phyloP scores from a whole-genome alignment of 306 rosid species.

The Vigna nakashimae region DNA sequence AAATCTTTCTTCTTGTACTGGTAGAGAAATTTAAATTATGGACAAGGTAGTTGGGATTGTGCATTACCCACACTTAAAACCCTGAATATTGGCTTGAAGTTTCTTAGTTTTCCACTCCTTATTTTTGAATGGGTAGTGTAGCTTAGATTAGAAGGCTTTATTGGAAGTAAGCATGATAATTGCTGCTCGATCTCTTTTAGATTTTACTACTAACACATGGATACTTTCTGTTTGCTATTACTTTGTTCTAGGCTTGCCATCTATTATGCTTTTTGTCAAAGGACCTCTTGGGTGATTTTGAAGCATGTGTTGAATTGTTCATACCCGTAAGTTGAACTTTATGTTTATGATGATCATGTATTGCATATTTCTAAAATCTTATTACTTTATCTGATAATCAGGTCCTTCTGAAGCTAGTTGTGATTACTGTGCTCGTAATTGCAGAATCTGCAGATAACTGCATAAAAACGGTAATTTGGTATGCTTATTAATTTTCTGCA shows the following conservation, averaged over 20 bases:
- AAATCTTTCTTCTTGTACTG: constrained; percentile 11
- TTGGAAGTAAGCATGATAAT: constrained; percentile 29
- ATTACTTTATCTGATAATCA: constrained; percentile 59
- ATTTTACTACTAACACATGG: constrained; percentile 8
- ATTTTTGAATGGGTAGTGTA: constrained; percentile 33
- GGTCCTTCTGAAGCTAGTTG: constrained; percentile 99
- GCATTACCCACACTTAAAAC: not conserved
- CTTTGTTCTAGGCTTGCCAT: constrained; percentile 83
- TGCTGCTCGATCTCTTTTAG: constrained; percentile 17
- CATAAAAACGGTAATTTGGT: constrained; percentile 84
- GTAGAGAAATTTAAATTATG: constrained; percentile 24
- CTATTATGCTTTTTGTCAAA: constrained; percentile 88
- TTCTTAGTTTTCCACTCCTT: constrained; percentile 3
- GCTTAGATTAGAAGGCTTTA: constrained; percentile 21
- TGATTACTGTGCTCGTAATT: constrained; percentile 99
- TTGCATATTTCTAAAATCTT: constrained; percentile 40
- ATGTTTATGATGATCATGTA: constrained; percentile 29
- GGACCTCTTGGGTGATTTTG: constrained; percentile 96
- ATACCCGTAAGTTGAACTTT: constrained; percentile 83
- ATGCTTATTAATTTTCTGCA: constrained; percentile 20
- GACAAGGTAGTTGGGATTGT: not conserved
- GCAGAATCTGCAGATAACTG: constrained; percentile 98
- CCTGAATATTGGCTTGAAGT: constrained; percentile 20
- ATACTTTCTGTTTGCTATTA: constrained; percentile 28
- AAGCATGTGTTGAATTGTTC: constrained; percentile 86